These are phyloP conservation scores for Scheffersomyces titani DNA, from an alignment of 1,139 yeast genomes.

Conservation along the genomic window DNA sequence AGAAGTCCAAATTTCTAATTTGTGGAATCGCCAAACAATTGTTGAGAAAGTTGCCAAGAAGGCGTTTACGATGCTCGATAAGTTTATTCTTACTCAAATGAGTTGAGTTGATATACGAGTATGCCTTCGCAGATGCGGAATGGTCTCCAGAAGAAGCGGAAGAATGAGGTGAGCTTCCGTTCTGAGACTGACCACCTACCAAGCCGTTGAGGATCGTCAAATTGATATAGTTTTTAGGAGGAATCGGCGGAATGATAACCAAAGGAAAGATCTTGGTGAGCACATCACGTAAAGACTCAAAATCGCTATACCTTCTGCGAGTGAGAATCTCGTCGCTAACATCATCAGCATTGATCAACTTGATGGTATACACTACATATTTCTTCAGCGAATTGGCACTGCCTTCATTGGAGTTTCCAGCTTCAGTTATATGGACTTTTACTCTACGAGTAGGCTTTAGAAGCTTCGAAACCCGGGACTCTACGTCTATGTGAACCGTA, in stretches of 20 bases:
- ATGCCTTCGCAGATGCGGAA: conserved; percentile 13
- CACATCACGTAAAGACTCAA: conserved; percentile 75
- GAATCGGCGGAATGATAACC: conserved; percentile 86
- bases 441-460: conserved; percentile 34
- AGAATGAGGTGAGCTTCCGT: conserved; percentile 8
- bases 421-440: conserved; percentile 64
- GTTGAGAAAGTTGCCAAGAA: conserved; percentile 75
- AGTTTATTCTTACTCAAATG: conserved; percentile 42
- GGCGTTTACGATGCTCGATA: conserved; percentile 68
- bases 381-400: conserved; percentile 57
- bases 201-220: conserved; percentile 39
- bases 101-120: conserved; percentile 46
- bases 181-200: conserved; percentile 17
- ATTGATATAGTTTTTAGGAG: conserved; percentile 74
- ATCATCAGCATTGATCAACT: conserved; percentile 37
- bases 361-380: conserved; percentile 80
- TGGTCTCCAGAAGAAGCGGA: conserved; percentile 6
- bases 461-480: conserved; percentile 39
- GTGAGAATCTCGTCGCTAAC: conserved; percentile 56
- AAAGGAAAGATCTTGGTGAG: conserved; percentile 79
- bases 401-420: conserved; percentile 78
- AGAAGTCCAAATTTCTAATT: conserved; percentile 61
- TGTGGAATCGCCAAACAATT: conserved; percentile 64
- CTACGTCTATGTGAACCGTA: conserved; percentile 36
- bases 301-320: conserved; percentile 86